Conservation (phyloP, 2,329 filamentous ascomycete species). For the Fusarium cyanostomum region DNA sequence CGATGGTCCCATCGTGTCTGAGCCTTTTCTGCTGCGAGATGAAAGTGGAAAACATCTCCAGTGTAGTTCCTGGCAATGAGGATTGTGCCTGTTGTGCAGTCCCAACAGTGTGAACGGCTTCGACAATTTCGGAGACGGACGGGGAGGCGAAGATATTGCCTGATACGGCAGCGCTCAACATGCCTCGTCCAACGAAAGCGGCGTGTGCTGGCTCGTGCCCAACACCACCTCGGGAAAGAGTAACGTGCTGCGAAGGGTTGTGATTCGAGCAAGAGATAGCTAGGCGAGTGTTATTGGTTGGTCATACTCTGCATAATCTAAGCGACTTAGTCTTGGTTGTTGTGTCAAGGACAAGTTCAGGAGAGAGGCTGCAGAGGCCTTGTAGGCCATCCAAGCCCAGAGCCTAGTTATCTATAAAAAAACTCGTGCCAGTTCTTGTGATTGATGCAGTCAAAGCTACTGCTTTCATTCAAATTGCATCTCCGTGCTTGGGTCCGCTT, state of each 20-base stretch:
- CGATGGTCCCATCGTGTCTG: background rate
- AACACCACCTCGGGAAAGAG: constrained; percentile 52
- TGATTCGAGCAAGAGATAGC: background rate
- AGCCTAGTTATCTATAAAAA: background rate
- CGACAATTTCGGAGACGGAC: constrained; percentile 65
- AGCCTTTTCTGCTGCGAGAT: constrained; percentile 5
- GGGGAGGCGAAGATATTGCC: constrained; percentile 75
- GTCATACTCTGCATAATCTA: no score
- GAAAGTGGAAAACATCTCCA: constrained; percentile 9
- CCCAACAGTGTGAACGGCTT: background rate
- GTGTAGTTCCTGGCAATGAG: constrained; percentile 8
- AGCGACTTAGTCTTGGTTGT: background rate
- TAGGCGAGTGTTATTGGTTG: background rate
- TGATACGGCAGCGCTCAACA: constrained; percentile 70
- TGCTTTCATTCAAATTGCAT: background rate
- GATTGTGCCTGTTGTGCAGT: background rate
- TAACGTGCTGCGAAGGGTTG: background rate
- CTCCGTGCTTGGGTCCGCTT: no score
- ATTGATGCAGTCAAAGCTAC: background rate
- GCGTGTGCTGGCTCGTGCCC: constrained; percentile 73
- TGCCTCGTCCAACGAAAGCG: constrained; percentile 70
- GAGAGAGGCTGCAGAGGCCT: background rate
- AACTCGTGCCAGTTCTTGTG: background rate
- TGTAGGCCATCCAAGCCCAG: background rate
- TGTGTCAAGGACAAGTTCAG: background rate